Evolutionary conservation across 2,329 filamentous ascomycete genomes (phyloP).

Genomic region (Hymenoscyphus albidus): DNA sequence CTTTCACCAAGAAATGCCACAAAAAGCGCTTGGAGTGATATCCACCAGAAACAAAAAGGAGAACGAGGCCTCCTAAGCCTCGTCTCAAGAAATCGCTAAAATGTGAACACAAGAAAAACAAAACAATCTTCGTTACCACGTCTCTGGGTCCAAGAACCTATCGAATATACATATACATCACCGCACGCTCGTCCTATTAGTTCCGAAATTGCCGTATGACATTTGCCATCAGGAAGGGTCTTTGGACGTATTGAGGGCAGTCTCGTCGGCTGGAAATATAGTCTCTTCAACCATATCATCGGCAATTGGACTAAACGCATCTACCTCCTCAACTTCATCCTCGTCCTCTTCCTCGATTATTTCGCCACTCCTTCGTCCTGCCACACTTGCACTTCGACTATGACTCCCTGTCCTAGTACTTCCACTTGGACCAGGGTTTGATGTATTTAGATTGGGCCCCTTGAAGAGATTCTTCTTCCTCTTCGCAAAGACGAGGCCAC

Average conservation of each 20-base stretch:
- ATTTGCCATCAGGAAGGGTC: not conserved
- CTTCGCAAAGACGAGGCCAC: slow-evolving; percentile 72
- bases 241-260: slow-evolving; percentile 16
- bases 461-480: slow-evolving; percentile 80
- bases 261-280: slow-evolving; percentile 24
- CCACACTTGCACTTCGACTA: slow-evolving; percentile 58
- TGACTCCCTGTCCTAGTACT: slow-evolving; percentile 36
- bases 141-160: not conserved
- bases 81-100: not conserved
- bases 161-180: not conserved
- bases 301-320: slow-evolving; percentile 51
- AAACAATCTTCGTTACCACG: not conserved
- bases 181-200: not conserved
- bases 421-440: slow-evolving; percentile 24
- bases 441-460: slow-evolving; percentile 61
- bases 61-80: not conserved
- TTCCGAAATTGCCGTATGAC: not conserved
- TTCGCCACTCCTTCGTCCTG: slow-evolving; percentile 66
- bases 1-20: not conserved
- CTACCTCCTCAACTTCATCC: slow-evolving; percentile 46
- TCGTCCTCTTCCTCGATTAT: slow-evolving; percentile 66
- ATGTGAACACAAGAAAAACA: not conserved
- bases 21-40: not conserved
- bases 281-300: slow-evolving; percentile 32
- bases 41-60: not conserved